Base-by-base conservation (phyloP, 306 rosid species). In the Nissolia schottii region DNA sequence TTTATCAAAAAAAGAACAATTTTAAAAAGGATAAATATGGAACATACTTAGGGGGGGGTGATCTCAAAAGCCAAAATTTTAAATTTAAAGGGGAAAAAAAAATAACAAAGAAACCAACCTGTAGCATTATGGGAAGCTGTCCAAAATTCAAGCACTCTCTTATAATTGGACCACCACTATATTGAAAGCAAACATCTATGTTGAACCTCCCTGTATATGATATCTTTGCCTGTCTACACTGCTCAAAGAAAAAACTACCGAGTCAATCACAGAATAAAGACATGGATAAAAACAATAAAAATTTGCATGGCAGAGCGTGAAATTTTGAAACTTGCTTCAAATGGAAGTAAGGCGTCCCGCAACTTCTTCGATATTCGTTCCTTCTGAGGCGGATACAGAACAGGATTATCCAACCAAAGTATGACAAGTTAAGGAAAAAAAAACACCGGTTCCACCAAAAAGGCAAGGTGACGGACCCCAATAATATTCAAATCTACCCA, bases 151-250 rank as follows among this genome's bases (percentile, higher is more conserved):
- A 29, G n/a, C 32, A 66, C 40, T 83, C 87, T 62, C 91, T 74
- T n/a, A 86, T 69, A 37, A 75, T 71, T 76, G 83, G 45, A 37
- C 74, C 85, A 0, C 27, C 84, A 19, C 76, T 73, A 55, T 85
- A 88, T 76, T 89, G 89, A 79, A 86, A 79, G 82, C 84, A 86
- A 38, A 91, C 86, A 18, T 82, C 89, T 4, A 85, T 87, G 19
- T 9, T 49, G 49, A 94, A 81, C 77, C 54, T 86, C 54, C 98
- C 97, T 0, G 92, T 64, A 27, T 94, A 94, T 1, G 98, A 83
- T 70, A 68, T 76, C 64, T 82, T 86, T 22, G 92, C 92, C 70
- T 91, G 98, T 62, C 98, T 85, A 76, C 97, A 94, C 98, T 93
- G 88, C 75, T 75, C 37, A 13, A 18, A 32, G 22, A 38, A 63